Base-by-base conservation (phyloP, 2,329 filamentous ascomycete species). In the Aspergillus quadricinctus region DNA sequence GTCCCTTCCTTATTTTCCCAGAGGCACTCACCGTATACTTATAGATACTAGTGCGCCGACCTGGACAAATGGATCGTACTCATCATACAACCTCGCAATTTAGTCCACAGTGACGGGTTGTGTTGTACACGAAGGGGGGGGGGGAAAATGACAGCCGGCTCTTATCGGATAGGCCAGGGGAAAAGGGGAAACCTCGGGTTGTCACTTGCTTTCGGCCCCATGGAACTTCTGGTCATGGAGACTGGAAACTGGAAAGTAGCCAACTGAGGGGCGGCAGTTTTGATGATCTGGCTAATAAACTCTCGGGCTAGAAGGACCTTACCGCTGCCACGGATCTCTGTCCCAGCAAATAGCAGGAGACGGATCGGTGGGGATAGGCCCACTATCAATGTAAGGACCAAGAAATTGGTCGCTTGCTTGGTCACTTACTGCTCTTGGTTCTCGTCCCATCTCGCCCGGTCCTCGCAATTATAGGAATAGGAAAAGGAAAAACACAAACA, bases 311-410 rank as follows among this genome's bases (percentile, higher is more conserved):
- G 48, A 54, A 53, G 46, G 52, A 48, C 45, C 40, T 53, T 52
- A 53, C 52, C 53, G 50, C 40, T 52, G 52, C 55, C 46, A 57
- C 58, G 60, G 60, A 55, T 40, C 41, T 56, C 29, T 27, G 19
- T 58, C 49, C 60, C 58, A 59, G 56, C 60, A 37, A 61, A 61
- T 62, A 10, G 50, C 25, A 54, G 49, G 11, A 41, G 9, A 4
- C 19, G 35, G 14, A 3, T 10, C 17, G n/a, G 48, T 28, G 31
- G 43, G 21, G 17, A 37, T 14, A 6, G 57, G 40, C 54, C 57
- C 57, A 61, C 54, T 31, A n/a, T 27, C 27, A 21, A 50, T 35
- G 48, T 31, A 29, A 35, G 48, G 46, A 23, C 23, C 3, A 23
- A 23, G 23, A 23, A 48, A 48, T 48, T 5, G 46, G 23, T 17